Evolutionary conservation across 2,329 filamentous ascomycete species (phyloP).

Genomic region (Pseudocercospora macadamiae): DNA sequence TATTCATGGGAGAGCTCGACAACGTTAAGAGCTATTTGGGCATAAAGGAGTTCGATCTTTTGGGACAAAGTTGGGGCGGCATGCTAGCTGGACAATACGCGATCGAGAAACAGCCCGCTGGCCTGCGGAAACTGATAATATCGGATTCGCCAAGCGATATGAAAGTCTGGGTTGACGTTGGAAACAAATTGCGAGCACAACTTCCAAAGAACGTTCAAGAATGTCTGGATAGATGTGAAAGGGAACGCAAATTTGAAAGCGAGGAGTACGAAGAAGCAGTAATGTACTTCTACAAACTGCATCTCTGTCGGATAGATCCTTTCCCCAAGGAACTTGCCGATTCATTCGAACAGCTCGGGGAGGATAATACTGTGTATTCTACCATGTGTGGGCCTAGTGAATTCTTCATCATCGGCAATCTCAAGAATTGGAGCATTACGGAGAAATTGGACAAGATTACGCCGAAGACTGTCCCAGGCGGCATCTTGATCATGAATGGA

Average conservation of each 20-base stretch:
- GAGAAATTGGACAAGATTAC: constrained; percentile 42
- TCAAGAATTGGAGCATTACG: constrained; percentile 45
- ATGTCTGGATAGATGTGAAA: constrained; percentile 34
- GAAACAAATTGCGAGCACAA: constrained; percentile 29
- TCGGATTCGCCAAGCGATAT: constrained; percentile 34
- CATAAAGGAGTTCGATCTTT: constrained; percentile 48
- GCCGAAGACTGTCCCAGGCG: constrained; percentile 37
- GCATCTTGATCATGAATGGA: constrained; percentile 47
- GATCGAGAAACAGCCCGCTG: constrained; percentile 37
- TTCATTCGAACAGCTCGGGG: constrained; percentile 26
- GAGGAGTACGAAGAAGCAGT: constrained; percentile 39
- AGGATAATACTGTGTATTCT: constrained; percentile 41
- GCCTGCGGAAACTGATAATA: constrained; percentile 44
- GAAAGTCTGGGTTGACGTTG: constrained; percentile 34
- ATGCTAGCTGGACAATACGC: constrained; percentile 54
- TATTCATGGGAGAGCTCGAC: constrained; percentile 55
- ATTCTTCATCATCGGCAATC: constrained; percentile 44
- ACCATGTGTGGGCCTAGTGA: constrained; percentile 39
- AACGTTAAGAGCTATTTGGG: constrained; percentile 50
- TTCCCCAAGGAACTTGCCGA: constrained; percentile 34
- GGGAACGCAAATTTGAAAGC: constrained; percentile 35
- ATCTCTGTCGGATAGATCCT: constrained; percentile 37
- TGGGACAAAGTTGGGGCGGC: constrained; percentile 59
- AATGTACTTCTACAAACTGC: constrained; percentile 34
- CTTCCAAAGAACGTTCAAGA: constrained; percentile 37